These are phyloP conservation scores for Penicillium olsonii DNA, from an alignment of 2,329 filamentous ascomycete species.

Conservation along the genomic window DNA sequence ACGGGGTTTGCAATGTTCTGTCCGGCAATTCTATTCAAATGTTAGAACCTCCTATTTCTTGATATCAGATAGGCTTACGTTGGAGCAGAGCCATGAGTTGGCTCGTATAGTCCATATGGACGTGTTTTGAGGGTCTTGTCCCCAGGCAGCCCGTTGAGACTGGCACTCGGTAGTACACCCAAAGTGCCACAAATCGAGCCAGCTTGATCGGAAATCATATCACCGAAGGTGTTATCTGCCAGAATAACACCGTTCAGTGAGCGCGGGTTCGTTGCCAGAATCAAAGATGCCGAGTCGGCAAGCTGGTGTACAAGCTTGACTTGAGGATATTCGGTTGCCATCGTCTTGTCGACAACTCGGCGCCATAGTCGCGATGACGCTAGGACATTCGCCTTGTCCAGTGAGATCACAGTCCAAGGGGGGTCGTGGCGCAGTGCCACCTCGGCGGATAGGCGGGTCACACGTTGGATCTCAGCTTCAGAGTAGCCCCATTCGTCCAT, in stretches of 20 bases:
- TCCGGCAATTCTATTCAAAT: slow-evolving; percentile 72
- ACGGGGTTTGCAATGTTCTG: slow-evolving; percentile 86
- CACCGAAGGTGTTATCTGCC: slow-evolving; percentile 87
- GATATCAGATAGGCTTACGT: slow-evolving; percentile 25
- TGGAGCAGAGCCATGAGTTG: slow-evolving; percentile 70
- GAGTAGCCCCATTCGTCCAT: slow-evolving; percentile 86
- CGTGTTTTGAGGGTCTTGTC: slow-evolving; percentile 61
- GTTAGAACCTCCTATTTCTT: slow-evolving; percentile 2
- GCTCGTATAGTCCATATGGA: slow-evolving; percentile 90
- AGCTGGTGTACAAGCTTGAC: slow-evolving; percentile 80
- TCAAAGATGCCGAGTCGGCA: slow-evolving; percentile 87
- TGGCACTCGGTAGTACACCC: slow-evolving; percentile 81
- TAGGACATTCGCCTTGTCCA: slow-evolving; percentile 93
- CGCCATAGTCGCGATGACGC: slow-evolving; percentile 85
- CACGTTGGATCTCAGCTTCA: slow-evolving; percentile 75
- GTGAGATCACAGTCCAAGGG: slow-evolving; percentile 72
- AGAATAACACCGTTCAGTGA: slow-evolving; percentile 83
- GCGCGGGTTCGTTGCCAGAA: slow-evolving; percentile 87
- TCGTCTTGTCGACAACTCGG: slow-evolving; percentile 76
- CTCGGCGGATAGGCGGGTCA: slow-evolving; percentile 74
- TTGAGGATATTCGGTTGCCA: slow-evolving; percentile 80
- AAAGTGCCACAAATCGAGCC: slow-evolving; percentile 85
- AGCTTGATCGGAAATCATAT: slow-evolving; percentile 90
- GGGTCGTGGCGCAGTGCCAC: slow-evolving; percentile 73
- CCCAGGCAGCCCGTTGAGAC: slow-evolving; percentile 77